Evolutionary conservation across 805 yeast species (phyloP).

Genomic region (Hemisphaericaspora nanyangensis): DNA sequence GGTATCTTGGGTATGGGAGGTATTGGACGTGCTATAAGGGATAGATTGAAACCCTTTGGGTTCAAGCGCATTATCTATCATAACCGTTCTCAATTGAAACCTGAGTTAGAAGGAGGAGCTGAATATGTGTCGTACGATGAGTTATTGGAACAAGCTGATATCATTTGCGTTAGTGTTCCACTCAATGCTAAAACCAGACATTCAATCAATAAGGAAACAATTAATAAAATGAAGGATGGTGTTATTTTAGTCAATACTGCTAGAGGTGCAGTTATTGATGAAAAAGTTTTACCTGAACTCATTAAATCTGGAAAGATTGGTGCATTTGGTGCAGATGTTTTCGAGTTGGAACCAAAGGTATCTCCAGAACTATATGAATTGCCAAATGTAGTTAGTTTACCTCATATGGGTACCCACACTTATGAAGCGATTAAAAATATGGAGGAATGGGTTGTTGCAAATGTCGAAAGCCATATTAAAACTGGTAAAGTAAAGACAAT

Average conservation of each 20-base stretch:
- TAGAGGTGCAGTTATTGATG: slow-evolving; percentile 81
- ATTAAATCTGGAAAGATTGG: slow-evolving; percentile 63
- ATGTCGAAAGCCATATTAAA: slow-evolving; percentile 53
- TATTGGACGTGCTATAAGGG: slow-evolving; percentile 77
- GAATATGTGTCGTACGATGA: slow-evolving; percentile 72
- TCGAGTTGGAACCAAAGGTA: slow-evolving; percentile 72
- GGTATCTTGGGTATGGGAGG: slow-evolving; percentile 91
- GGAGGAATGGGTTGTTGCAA: slow-evolving; percentile 76
- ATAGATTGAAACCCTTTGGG: slow-evolving; percentile 73
- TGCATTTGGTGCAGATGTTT: slow-evolving; percentile 71
- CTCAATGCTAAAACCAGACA: slow-evolving; percentile 70
- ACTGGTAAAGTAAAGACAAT: slow-evolving; percentile 68
- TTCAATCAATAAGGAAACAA: slow-evolving; percentile 55
- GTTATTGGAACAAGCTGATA: slow-evolving; percentile 58
- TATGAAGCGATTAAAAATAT: slow-evolving; percentile 69
- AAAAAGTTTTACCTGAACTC: slow-evolving; percentile 50
- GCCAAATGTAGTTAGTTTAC: slow-evolving; percentile 72
- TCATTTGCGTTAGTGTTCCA: slow-evolving; percentile 74
- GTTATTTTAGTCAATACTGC: slow-evolving; percentile 81
- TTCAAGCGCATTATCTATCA: slow-evolving; percentile 67
- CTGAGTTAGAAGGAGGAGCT: slow-evolving; percentile 66
- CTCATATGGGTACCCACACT: slow-evolving; percentile 87
- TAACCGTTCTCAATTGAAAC: slow-evolving; percentile 57
- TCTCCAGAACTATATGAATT: slow-evolving; percentile 55
- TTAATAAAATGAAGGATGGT: slow-evolving; percentile 72